phyloP scores from a whole-genome alignment of 495 filamentous ascomycete species.

The Penicillium salamii region DNA sequence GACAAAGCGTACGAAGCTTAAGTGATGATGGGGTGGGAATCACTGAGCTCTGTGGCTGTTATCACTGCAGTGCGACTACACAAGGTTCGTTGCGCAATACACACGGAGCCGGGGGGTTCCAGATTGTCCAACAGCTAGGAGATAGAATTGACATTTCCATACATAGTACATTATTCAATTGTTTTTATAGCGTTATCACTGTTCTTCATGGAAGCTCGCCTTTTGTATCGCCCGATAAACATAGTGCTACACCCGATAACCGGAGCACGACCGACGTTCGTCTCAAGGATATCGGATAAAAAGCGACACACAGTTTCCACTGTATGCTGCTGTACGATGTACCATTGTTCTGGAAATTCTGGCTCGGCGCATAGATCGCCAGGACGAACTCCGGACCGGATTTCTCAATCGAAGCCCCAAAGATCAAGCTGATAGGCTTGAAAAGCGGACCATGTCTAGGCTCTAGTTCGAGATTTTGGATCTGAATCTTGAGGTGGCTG shows the following conservation, averaged over 20 bases:
- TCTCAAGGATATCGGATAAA: not conserved
- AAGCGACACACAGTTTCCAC: not conserved
- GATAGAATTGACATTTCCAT: not conserved
- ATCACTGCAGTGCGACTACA: not conserved
- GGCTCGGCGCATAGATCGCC: not conserved
- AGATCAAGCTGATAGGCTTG: not conserved
- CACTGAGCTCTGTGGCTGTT: constrained; percentile 1
- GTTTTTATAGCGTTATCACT: constrained; percentile 1
- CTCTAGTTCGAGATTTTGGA: not conserved
- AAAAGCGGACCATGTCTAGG: not conserved
- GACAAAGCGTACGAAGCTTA: constrained; percentile 3
- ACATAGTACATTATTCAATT: not conserved
- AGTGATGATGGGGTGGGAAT: not conserved
- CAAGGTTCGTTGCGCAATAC: not conserved
- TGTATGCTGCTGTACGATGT: not conserved
- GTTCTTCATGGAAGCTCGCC: not conserved
- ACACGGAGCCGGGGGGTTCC: not conserved
- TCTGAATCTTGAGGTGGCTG: not conserved
- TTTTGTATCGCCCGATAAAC: not conserved
- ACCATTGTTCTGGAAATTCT: not conserved
- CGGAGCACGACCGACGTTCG: not conserved
- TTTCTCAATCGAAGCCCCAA: not conserved
- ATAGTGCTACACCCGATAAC: not conserved
- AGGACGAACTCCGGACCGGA: not conserved
- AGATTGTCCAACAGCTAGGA: not conserved